Evolutionary conservation across 2,329 filamentous ascomycete genomes (phyloP).

Genomic region (Penicillium sp.): DNA sequence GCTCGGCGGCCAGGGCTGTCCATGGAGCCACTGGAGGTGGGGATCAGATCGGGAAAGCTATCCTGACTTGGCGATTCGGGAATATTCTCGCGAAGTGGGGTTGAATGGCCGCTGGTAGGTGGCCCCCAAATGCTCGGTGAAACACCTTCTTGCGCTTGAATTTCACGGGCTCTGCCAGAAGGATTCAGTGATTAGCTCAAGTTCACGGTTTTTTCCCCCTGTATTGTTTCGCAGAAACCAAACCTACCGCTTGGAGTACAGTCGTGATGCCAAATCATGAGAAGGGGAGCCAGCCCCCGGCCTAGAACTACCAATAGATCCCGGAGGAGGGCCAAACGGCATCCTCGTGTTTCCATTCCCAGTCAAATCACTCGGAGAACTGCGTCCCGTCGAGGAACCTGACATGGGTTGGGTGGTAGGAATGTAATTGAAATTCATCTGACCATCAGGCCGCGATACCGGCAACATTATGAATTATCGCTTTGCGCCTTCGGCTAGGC

Average conservation of each 20-base stretch:
- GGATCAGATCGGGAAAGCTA: constrained; percentile 86
- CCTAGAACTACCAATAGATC: constrained; percentile 58
- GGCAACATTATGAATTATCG: constrained; percentile 90
- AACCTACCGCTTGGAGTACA: constrained; percentile 89
- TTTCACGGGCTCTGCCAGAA: constrained; percentile 75
- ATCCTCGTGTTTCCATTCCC: constrained; percentile 65
- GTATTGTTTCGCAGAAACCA: not conserved
- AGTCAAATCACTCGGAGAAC: constrained; percentile 74
- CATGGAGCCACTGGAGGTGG: constrained; percentile 64
- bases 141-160: constrained; percentile 93
- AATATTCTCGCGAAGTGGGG: constrained; percentile 93
- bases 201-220: not conserved
- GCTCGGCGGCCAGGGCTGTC: constrained; percentile 71
- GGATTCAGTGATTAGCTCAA: constrained; percentile 13
- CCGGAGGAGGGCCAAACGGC: constrained; percentile 65
- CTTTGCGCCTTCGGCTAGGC: constrained; percentile 24
- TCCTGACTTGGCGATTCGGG: constrained; percentile 91
- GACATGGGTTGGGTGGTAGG: constrained; percentile 68
- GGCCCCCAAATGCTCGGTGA: constrained; percentile 81
- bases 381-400: constrained; percentile 74
- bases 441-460: constrained; percentile 72
- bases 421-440: constrained; percentile 81
- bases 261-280: constrained; percentile 77
- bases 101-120: constrained; percentile 93
- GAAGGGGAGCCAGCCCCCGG: constrained; percentile 94